Evolutionary conservation across 2,329 filamentous ascomycete species (phyloP).

Genomic region (Juglanconis sp.): DNA sequence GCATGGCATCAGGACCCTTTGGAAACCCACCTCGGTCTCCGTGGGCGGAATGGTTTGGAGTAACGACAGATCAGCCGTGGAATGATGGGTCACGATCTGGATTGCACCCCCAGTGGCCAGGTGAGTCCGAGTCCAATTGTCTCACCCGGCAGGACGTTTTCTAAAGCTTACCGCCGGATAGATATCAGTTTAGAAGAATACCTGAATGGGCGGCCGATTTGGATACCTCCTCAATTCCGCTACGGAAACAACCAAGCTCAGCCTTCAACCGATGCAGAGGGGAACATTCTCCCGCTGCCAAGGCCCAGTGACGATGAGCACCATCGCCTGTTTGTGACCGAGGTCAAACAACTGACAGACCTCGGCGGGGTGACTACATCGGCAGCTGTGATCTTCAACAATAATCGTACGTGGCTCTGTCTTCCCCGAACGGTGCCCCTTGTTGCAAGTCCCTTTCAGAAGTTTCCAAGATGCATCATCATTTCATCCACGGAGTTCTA

Average conservation of each 20-base stretch:
- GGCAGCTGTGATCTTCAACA: not conserved
- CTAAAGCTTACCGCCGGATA: not conserved
- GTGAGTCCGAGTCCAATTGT: not conserved
- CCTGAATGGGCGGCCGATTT: not conserved
- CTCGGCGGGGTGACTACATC: not conserved
- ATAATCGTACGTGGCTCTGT: not conserved
- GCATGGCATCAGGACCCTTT: not conserved
- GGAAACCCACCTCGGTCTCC: not conserved
- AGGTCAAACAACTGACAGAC: not conserved
- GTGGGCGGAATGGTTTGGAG: not conserved
- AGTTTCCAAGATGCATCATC: no score
- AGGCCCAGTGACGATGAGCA: not conserved
- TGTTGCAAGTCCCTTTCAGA: no score
- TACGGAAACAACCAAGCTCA: no score
- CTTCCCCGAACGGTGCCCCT: no score
- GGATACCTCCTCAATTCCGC: no score
- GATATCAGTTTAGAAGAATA: not conserved
- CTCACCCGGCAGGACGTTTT: not conserved
- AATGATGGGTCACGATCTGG: not conserved
- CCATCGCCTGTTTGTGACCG: not conserved
- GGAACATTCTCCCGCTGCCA: not conserved
- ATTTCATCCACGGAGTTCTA: no score
- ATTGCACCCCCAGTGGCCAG: constrained; percentile 1
- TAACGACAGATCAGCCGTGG: not conserved
- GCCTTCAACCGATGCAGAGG: no score